Evolutionary conservation across 1,284 basidiomycete genomes (phyloP).

Genomic region (Pascua sp.): DNA sequence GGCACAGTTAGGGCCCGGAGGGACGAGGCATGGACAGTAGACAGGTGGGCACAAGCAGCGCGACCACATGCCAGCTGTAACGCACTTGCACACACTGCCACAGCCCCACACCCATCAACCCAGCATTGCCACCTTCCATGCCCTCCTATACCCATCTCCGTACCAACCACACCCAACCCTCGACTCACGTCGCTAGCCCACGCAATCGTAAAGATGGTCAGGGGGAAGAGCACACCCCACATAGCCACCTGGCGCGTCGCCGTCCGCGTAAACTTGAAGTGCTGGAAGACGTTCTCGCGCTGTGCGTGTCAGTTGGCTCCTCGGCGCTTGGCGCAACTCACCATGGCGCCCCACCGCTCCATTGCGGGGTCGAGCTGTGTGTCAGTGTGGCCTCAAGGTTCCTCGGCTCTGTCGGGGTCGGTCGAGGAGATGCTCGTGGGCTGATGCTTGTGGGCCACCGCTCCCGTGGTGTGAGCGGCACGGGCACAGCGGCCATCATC

Average conservation of each 20-base stretch:
- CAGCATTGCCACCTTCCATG: too few relatives aligned
- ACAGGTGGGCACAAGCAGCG: too few relatives aligned
- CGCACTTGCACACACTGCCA: not conserved
- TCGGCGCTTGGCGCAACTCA: constrained; percentile 49
- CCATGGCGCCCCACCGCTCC: constrained; percentile 75
- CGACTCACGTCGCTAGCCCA: constrained; percentile 37
- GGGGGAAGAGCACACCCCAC: constrained; percentile 42
- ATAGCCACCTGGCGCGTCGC: constrained; percentile 49
- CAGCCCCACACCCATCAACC: too few relatives aligned
- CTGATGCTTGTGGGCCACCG: too few relatives aligned
- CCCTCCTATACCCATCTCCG: too few relatives aligned
- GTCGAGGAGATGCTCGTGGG: not conserved
- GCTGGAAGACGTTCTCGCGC: constrained; percentile 74
- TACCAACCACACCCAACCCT: not conserved
- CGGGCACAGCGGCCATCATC: too few relatives aligned
- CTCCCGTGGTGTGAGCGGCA: too few relatives aligned
- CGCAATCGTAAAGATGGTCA: constrained; percentile 28
- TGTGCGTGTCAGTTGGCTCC: constrained; percentile 36
- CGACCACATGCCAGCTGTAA: too few relatives aligned
- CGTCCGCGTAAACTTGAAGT: constrained; percentile 70
- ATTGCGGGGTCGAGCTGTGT: constrained; percentile 69
- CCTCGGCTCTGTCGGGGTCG: not conserved
- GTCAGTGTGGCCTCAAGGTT: not conserved
- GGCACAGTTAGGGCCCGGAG: not conserved
- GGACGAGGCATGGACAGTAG: not conserved